phyloP scores from a whole-genome alignment of 768 basidiomycete species.

The Trametes cinnabarina region DNA sequence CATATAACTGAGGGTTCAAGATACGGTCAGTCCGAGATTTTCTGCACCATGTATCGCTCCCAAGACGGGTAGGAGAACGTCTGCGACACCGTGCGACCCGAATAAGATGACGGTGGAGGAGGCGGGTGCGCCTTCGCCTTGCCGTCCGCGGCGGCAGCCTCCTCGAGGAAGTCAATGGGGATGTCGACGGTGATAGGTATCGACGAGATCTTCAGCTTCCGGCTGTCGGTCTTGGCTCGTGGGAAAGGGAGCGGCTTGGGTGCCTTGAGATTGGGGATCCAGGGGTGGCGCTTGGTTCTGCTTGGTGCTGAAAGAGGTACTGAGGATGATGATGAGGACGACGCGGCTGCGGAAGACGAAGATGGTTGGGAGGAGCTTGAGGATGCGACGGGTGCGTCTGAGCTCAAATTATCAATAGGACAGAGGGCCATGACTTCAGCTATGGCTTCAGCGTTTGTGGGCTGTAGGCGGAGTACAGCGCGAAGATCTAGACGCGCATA shows the following conservation, averaged over 20 bases:
- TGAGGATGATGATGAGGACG: constrained; percentile 21
- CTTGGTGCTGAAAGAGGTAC: background rate
- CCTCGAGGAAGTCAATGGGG: constrained; percentile 19
- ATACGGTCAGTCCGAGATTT: constrained; percentile 26
- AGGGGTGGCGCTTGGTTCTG: constrained; percentile 28
- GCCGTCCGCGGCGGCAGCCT: constrained; percentile 29
- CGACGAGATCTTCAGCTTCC: constrained; percentile 51
- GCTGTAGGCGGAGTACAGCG: constrained; percentile 58
- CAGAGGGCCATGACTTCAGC: constrained; percentile 49
- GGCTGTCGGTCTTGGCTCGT: constrained; percentile 48
- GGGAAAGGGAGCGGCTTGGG: constrained; percentile 53
- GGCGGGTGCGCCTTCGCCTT: constrained; percentile 27
- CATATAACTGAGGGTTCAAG: no score
- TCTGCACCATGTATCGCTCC: constrained; percentile 61
- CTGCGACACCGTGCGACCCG: constrained; percentile 29
- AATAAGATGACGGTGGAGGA: constrained; percentile 31
- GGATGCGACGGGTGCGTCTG: background rate
- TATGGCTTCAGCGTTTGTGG: constrained; percentile 60
- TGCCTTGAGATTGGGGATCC: constrained; percentile 40
- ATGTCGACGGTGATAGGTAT: constrained; percentile 44
- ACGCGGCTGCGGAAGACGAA: constrained; percentile 22
- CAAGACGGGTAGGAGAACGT: constrained; percentile 58
- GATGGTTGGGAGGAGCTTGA: constrained; percentile 27
- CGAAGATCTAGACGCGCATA: constrained; percentile 48
- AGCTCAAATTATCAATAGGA: constrained; percentile 23